phyloP scores from a whole-genome alignment of 2,329 filamentous ascomycete species.

The Aspergillus arachidicola region DNA sequence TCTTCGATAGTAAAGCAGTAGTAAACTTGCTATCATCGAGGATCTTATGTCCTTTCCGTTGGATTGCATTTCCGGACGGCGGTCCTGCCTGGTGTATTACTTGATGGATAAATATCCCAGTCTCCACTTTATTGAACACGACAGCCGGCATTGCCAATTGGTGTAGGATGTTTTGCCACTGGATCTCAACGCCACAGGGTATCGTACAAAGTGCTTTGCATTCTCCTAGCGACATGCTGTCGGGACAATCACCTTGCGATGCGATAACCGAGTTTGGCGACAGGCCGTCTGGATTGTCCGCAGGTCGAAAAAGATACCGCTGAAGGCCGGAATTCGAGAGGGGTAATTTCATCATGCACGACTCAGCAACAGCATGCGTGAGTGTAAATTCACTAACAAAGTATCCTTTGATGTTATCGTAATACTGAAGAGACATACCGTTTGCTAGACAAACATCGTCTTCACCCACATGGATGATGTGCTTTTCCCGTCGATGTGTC shows the following conservation, averaged over 20 bases:
- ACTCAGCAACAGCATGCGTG: constrained; percentile 22
- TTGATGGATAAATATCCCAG: constrained; percentile 53
- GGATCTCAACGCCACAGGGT: constrained; percentile 51
- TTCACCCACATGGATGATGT: constrained; percentile 24
- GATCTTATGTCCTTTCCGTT: constrained; percentile 27
- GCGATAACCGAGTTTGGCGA: constrained; percentile 58
- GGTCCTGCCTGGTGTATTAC: constrained; percentile 53
- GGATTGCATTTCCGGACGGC: neutral
- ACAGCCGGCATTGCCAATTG: constrained; percentile 54
- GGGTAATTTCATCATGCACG: constrained; percentile 44
- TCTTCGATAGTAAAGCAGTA: constrained; percentile 30
- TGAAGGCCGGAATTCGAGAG: constrained; percentile 38
- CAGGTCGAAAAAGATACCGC: constrained; percentile 41
- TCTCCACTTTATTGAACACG: constrained; percentile 55
- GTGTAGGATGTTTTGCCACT: constrained; percentile 60
- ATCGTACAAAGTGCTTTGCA: constrained; percentile 57
- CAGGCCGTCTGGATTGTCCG: constrained; percentile 24
- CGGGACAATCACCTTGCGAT: constrained; percentile 51
- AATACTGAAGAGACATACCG: constrained; percentile 41
- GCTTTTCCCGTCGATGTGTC: constrained; percentile 37
- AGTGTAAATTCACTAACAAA: constrained; percentile 22
- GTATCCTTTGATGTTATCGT: constrained; percentile 21
- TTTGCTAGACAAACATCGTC: constrained; percentile 51
- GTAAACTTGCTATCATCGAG: constrained; percentile 29
- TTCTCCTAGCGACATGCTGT: constrained; percentile 54